Base-by-base conservation (phyloP, 2,329 filamentous ascomycete genomes). In the Grosmannia serpens region DNA sequence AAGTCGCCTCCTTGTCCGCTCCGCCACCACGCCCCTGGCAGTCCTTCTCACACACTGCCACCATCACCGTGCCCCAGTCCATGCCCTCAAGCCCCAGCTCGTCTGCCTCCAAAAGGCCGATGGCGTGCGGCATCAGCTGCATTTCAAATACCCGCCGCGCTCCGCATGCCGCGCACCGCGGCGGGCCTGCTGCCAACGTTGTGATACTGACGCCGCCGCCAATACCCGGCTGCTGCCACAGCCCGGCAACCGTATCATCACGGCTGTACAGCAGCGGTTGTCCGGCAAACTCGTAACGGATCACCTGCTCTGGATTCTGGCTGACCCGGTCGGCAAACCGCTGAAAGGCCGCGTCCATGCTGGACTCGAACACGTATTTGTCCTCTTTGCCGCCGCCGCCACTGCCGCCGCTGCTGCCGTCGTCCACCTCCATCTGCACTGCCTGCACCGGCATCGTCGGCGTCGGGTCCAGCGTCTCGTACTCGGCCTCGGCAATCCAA, bases 61-160 rank as follows among this genome's bases (percentile, higher is more conserved):
- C 76, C 59, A 99, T 83, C 10, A 99, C 81, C 0, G 91, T 97
- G 0, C 92, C 92, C 94, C 94, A 99, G 67, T 99, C 94, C 94
- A 99, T 99, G 0, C 91, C 94, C 76, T 95, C 80, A 24, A 86
- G 67, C 46, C 81, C 82, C 64, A 84, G 70, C 59, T 87, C 85
- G 49, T 91, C 88, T 2, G 81, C 85, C 75, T 97, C 94, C 57
- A 97, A 76, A 76, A 95, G 88, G 33, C 84, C 83, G 66, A 99
- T 99, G 3, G 91, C 86, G 69, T 95, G 88, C 47, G 94, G 94
- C 64, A 87, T 91, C 63, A 99, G 76, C 77, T 99, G 94, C 60
- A 96, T 78, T 77, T 99, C 94, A 70, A 97, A 97, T 17, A 87
- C 83, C 62, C 92, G 83, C 55, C 80, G 77, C 0, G 79, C 81